Base-by-base conservation (phyloP, 2,329 filamentous ascomycete species). In the Sarocladiaceae sp. region DNA sequence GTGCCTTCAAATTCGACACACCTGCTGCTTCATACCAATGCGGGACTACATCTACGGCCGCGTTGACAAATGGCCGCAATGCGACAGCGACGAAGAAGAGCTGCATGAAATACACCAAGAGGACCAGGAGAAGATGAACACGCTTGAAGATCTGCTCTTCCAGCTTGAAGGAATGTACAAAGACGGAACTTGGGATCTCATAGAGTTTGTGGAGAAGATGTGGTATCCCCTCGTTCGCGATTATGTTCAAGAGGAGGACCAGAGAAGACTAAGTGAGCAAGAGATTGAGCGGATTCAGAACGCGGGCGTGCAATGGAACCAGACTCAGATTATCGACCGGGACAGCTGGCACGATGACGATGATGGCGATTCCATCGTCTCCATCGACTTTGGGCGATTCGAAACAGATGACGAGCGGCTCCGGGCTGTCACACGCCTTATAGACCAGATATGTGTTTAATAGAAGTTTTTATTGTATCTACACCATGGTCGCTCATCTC, bases 341-440 rank as follows among this genome's bases (percentile, higher is more conserved):
- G 33, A 19, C 9, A 13, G 9, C 16, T 4, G 21, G 13, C 6
- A 20, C 15, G 13, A 20, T 7, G 16, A 35, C 18, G 33, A 19
- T 19, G 33, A 35, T 35, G 33, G 5, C 21, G 33, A 35, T 13
- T 35, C 9, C 13, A 19, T 4, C 9, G 13, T 35, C 11, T 35
- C 33, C 19, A 6, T 12, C 33, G 21, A 20, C 33, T 19, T 18
- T 15, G 6, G 21, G 19, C 33, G 6, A 10, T 6, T 15, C 6
- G 33, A 35, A 19, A 41, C 37, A 10, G 37, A 41, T 15, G 23
- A 29, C 13, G 23, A 41, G n/a, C 37, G 37, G 4, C 12, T 41
- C 12, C 13, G 6, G 6, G 37, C 23, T 29, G 15, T 41, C 23
- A 41, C 12, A 4, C 4, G 19, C 10, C 10, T 19, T 5, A 19